Conservation (phyloP, 2,329 filamentous ascomycete genomes). For the Fusarium multiceps region DNA sequence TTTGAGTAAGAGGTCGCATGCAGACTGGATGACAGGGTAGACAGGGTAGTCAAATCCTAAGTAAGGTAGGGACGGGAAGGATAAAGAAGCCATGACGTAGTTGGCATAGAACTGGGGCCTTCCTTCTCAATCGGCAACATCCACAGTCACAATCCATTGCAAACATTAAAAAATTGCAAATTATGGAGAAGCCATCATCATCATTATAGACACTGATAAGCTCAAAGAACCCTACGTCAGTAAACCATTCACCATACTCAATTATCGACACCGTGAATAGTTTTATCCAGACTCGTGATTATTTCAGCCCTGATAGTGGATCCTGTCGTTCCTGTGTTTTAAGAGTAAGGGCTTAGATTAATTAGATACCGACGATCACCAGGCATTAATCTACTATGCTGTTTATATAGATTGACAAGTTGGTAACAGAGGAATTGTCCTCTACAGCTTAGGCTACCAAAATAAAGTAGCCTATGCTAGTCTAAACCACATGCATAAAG, state of each 20-base stretch:
- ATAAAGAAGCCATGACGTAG: slow-evolving; percentile 30
- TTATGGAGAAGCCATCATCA: slow-evolving; percentile 4
- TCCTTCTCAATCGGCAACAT: not conserved
- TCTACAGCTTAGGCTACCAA: too few relatives aligned
- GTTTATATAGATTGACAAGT: not conserved
- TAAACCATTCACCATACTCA: not conserved
- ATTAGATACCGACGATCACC: not conserved
- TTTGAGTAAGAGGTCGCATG: not conserved
- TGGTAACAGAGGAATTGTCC: not conserved
- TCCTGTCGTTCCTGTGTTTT: not conserved
- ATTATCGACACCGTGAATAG: not conserved
- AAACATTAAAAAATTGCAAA: not conserved
- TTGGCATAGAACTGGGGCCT: slow-evolving; percentile 24
- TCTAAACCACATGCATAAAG: too few relatives aligned
- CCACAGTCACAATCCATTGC: not conserved
- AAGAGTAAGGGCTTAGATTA: not conserved
- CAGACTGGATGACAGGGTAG: not conserved
- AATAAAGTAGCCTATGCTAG: too few relatives aligned
- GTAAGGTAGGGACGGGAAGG: too few relatives aligned
- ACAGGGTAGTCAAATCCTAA: not conserved
- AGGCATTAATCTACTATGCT: not conserved
- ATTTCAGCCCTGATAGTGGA: slow-evolving; percentile 19
- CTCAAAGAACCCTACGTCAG: not conserved
- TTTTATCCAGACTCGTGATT: not conserved
- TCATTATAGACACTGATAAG: not conserved